Percentiles rank a stretch among this genome's conserved stretches.
Conservation (phyloP, 208 protist genomes). For the Tritrichomonas foetus region DNA sequence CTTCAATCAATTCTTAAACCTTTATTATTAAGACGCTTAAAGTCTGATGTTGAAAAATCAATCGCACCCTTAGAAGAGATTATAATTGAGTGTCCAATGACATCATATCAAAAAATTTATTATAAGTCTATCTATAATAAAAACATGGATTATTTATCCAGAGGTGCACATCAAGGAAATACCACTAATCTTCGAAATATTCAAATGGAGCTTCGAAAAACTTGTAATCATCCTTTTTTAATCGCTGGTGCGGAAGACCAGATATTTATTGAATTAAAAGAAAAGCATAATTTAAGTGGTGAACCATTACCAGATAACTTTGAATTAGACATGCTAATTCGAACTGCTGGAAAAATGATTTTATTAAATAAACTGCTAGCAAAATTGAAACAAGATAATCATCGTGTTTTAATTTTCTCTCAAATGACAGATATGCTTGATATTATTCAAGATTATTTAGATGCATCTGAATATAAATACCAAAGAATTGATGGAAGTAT, state of each 20-base stretch:
- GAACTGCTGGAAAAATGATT: constrained; percentile 71
- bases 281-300: neutral
- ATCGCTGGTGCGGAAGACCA: neutral
- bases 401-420: constrained; percentile 95
- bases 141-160: neutral
- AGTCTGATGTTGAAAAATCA: constrained; percentile 46
- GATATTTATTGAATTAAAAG: neutral
- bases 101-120: neutral
- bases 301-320: neutral
- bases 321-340: constrained; percentile 39
- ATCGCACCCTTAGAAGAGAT: constrained; percentile 45
- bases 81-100: constrained; percentile 44
- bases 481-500: constrained; percentile 43
- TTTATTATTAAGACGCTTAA: constrained; percentile 54
- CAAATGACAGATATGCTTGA: constrained; percentile 73
- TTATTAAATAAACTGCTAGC: constrained; percentile 68
- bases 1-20: constrained; percentile 46
- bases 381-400: constrained; percentile 63
- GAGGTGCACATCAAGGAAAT: neutral
- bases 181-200: constrained; percentile 42
- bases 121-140: neutral
- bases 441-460: constrained; percentile 59
- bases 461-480: constrained; percentile 24
- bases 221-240: constrained; percentile 56
- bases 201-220: constrained; percentile 56